A percentile compares a stretch with the other conserved stretches of the same genome.
phyloP scores from a whole-genome alignment of 2,329 filamentous ascomycete species.

The Phialophora macrospora region DNA sequence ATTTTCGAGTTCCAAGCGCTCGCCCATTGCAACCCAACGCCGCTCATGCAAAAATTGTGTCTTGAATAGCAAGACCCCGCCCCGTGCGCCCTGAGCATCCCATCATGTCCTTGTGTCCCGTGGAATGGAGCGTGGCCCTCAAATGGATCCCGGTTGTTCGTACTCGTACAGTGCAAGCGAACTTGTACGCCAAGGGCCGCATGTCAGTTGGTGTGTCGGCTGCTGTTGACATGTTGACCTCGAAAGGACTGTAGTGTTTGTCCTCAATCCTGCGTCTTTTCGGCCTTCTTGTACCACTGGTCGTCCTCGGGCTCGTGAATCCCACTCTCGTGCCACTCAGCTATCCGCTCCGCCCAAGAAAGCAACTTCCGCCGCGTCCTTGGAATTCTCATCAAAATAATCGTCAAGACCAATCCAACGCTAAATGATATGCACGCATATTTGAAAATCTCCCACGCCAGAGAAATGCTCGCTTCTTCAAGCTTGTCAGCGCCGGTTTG shows the following conservation, averaged over 20 bases:
- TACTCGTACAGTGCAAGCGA: background rate
- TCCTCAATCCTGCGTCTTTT: background rate
- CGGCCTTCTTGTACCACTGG: conserved; percentile 15
- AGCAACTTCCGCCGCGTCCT: conserved; percentile 38
- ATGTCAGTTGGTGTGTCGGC: background rate
- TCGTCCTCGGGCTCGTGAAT: conserved; percentile 10
- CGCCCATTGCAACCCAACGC: conserved; percentile 3
- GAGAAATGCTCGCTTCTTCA: conserved; percentile 13
- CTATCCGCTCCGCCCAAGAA: conserved; percentile 30
- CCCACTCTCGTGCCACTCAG: conserved; percentile 38
- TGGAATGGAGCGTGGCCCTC: background rate
- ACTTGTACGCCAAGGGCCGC: background rate
- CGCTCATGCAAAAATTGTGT: conserved; percentile 4
- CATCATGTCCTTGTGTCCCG: background rate
- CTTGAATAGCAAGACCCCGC: background rate
- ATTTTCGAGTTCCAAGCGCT: background rate
- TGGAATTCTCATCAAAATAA: conserved; percentile 35
- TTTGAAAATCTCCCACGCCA: conserved; percentile 30
- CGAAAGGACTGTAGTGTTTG: background rate
- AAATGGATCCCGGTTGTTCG: background rate
- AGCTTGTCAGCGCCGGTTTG: conserved; percentile 5
- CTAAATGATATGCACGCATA: conserved; percentile 32
- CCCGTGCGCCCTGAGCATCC: background rate
- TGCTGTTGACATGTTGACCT: background rate
- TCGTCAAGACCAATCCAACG: conserved; percentile 30